Evolutionary conservation across 2,329 filamentous ascomycete species (phyloP).

Genomic region (Paramyrothecium sp.): DNA sequence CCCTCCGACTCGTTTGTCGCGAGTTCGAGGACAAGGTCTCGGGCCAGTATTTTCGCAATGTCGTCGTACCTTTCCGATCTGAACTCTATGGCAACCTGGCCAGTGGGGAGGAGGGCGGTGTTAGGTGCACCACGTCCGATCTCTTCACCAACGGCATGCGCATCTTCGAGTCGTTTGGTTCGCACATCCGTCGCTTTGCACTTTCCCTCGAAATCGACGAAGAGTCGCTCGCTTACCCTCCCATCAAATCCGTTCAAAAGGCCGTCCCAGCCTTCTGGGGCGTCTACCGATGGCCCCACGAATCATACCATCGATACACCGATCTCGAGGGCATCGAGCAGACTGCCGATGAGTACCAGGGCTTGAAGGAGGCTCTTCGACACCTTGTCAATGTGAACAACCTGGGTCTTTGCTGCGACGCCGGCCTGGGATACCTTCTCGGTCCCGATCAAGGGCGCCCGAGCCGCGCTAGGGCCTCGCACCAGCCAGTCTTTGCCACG

Average conservation of each 20-base stretch:
- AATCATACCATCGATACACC: constrained; percentile 57
- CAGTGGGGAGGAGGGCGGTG: constrained; percentile 15
- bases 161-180: constrained; percentile 60
- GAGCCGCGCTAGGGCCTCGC: constrained; percentile 38
- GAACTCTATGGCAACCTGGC: constrained; percentile 52
- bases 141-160: constrained; percentile 51
- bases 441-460: constrained; percentile 53
- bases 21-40: constrained; percentile 59
- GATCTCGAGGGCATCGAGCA: constrained; percentile 59
- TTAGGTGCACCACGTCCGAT: constrained; percentile 19
- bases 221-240: constrained; percentile 45
- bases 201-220: constrained; percentile 69
- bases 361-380: constrained; percentile 60
- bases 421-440: constrained; percentile 64
- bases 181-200: constrained; percentile 61
- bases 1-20: constrained; percentile 58
- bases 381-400: constrained; percentile 56
- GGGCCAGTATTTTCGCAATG: constrained; percentile 56
- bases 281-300: constrained; percentile 62
- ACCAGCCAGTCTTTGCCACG: constrained; percentile 32
- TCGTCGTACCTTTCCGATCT: constrained; percentile 64
- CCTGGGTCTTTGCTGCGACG: constrained; percentile 66
- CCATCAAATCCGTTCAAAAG: constrained; percentile 54
- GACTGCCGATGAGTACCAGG: constrained; percentile 60
- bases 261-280: constrained; percentile 61